A percentile compares a stretch with the other conserved stretches of the same genome.
Evolutionary conservation across 2,329 filamentous ascomycete genomes (phyloP).

Genomic region (Fonsecaea pedrosoi): DNA sequence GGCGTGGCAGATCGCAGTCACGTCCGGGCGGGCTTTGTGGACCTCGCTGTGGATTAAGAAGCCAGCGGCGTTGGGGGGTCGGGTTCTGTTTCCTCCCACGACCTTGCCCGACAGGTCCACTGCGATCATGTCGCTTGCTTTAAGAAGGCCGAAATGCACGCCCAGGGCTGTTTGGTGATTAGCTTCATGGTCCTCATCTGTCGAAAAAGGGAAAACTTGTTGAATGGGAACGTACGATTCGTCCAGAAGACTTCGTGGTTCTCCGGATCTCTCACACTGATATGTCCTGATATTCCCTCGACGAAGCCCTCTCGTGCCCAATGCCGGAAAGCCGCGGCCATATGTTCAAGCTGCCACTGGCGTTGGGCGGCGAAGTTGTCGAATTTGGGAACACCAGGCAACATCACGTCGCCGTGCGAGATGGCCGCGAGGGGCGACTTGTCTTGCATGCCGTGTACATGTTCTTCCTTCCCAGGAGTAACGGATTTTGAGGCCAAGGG

Average conservation of each 20-base stretch:
- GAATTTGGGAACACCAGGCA: conserved; percentile 60
- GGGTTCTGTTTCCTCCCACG: conserved; percentile 66
- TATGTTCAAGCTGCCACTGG: conserved; percentile 69
- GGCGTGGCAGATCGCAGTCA: conserved; percentile 72
- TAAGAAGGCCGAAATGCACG: conserved; percentile 69
- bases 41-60: conserved; percentile 74
- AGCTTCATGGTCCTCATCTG: neutral
- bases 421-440: conserved; percentile 40
- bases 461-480: conserved; percentile 30
- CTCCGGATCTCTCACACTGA: conserved; percentile 71
- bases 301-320: conserved; percentile 70
- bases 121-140: conserved; percentile 70
- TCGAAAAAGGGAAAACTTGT: neutral
- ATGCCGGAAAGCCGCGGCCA: conserved; percentile 72
- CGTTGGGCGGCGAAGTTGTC: conserved; percentile 61
- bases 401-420: conserved; percentile 39
- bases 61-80: conserved; percentile 70
- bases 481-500: conserved; percentile 27
- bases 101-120: conserved; percentile 68
- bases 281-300: conserved; percentile 73
- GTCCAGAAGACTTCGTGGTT: conserved; percentile 70
- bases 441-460: conserved; percentile 41
- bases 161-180: conserved; percentile 53
- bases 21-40: conserved; percentile 69
- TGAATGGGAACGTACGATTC: conserved; percentile 53